Conservation (phyloP, 148 eudicot genomes). For the Drosera capensis region DNA sequence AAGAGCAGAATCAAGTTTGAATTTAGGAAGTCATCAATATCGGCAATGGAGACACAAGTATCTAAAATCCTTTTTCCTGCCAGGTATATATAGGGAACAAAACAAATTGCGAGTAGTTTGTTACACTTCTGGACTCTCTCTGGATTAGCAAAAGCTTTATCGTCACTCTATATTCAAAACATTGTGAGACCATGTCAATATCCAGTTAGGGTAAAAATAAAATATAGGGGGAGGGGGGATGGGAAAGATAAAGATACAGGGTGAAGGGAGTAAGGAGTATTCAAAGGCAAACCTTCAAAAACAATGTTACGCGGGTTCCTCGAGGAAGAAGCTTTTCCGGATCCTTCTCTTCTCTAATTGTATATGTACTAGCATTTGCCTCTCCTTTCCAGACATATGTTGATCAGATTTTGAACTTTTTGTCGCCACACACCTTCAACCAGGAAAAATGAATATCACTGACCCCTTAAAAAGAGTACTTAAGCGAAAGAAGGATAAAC, state of each 20-base stretch:
- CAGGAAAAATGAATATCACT: neutral
- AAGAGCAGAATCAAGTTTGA: too few species aligned
- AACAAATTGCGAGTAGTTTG: slow-evolving; percentile 95
- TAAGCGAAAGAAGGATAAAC: too few species aligned
- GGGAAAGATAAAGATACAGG: too few species aligned
- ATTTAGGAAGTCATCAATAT: too few species aligned
- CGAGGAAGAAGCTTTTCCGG: slow-evolving; percentile 78
- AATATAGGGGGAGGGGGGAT: too few species aligned
- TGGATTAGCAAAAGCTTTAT: slow-evolving; percentile 85
- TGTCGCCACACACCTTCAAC: slow-evolving; percentile 68
- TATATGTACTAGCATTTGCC: slow-evolving; percentile 77
- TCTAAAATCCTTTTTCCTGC: slow-evolving; percentile 90
- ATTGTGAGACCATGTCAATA: too few species aligned
- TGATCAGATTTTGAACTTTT: slow-evolving; percentile 89
- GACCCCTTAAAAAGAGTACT: neutral
- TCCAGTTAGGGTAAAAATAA: too few species aligned
- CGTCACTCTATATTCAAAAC: slow-evolving; percentile 44
- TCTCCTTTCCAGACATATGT: slow-evolving; percentile 99
- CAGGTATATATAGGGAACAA: slow-evolving; percentile 96
- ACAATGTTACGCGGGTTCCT: slow-evolving; percentile 70
- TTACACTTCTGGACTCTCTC: slow-evolving; percentile 70
- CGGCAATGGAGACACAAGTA: too few species aligned
- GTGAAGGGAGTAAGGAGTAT: too few species aligned
- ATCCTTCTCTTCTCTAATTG: slow-evolving; percentile 82
- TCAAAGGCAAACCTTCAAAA: slow-evolving; percentile 51